Evolutionary conservation across 129 eudicot genomes (phyloP).

Genomic region (Oenanthe sinensis): DNA sequence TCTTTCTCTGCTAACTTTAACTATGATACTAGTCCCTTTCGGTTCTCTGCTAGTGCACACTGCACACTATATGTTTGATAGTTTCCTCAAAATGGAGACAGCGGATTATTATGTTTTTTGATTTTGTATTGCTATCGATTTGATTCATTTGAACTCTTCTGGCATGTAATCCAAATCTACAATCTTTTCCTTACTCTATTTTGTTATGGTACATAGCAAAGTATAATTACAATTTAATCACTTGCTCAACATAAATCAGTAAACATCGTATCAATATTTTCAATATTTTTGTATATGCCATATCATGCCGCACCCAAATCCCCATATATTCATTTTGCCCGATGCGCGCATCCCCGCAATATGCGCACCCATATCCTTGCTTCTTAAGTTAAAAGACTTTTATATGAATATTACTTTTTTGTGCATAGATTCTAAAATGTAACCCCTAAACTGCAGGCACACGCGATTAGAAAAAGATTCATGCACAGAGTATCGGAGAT

Average conservation of each 20-base stretch:
- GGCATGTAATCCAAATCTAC: neutral
- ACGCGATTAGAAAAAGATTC: constrained; percentile 9
- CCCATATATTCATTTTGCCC: neutral
- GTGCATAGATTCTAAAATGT: neutral
- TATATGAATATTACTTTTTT: neutral
- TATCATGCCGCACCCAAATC: neutral
- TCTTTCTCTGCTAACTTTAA: neutral
- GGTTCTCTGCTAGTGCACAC: neutral
- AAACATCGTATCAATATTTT: neutral
- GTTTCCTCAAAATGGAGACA: neutral
- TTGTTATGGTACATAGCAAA: neutral
- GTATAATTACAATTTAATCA: neutral
- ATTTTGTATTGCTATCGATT: too few species aligned
- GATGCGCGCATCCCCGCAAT: neutral
- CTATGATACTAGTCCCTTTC: neutral
- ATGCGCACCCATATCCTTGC: neutral
- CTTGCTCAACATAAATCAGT: neutral
- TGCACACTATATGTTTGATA: neutral
- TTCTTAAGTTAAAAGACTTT: neutral
- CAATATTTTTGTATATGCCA: neutral
- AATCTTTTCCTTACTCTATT: neutral
- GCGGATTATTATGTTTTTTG: neutral
- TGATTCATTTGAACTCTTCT: neutral
- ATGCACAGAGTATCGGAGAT: neutral
- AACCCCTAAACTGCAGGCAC: neutral